Evolutionary conservation across 2,329 filamentous ascomycete genomes (phyloP).

Genomic region (Aureobasidium lini): DNA sequence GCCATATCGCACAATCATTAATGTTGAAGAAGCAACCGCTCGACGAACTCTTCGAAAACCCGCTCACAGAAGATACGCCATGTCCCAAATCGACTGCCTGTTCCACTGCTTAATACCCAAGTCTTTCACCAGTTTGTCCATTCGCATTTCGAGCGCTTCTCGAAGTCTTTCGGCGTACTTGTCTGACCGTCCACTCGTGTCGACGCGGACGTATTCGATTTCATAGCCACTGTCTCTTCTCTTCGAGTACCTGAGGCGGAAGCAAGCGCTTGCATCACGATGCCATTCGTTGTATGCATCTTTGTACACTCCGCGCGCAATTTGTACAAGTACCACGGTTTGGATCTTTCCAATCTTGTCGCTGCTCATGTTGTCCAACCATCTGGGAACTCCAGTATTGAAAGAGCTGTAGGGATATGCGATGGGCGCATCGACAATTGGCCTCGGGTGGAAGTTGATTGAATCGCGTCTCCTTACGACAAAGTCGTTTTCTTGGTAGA

Average conservation of each 20-base stretch:
- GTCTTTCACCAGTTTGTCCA: slow-evolving; percentile 8
- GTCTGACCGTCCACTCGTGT: slow-evolving; percentile 9
- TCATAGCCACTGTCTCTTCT: background rate
- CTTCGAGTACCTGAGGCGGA: slow-evolving; percentile 7
- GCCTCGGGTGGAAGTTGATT: slow-evolving; percentile 10
- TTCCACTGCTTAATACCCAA: slow-evolving; percentile 5
- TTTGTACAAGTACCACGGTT: slow-evolving; percentile 9
- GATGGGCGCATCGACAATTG: background rate
- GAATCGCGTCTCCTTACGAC: slow-evolving; percentile 9
- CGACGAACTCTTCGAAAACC: background rate
- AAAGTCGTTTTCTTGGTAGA: slow-evolving; percentile 12
- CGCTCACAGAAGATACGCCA: slow-evolving; percentile 12
- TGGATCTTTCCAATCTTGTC: slow-evolving; percentile 7
- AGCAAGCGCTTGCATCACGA: slow-evolving; percentile 9
- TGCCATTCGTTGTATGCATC: slow-evolving; percentile 10
- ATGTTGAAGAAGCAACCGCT: background rate
- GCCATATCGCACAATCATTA: background rate
- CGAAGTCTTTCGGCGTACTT: slow-evolving; percentile 11
- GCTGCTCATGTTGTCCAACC: slow-evolving; percentile 11
- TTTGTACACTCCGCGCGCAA: slow-evolving; percentile 11
- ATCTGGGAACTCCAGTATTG: slow-evolving; percentile 8
- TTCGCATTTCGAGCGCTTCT: slow-evolving; percentile 12
- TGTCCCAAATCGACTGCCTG: slow-evolving; percentile 12
- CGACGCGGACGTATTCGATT: slow-evolving; percentile 7
- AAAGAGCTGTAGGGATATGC: slow-evolving; percentile 2